Evolutionary conservation across 2,329 filamentous ascomycete species (phyloP).

Genomic region (Penicillium rolfsii): DNA sequence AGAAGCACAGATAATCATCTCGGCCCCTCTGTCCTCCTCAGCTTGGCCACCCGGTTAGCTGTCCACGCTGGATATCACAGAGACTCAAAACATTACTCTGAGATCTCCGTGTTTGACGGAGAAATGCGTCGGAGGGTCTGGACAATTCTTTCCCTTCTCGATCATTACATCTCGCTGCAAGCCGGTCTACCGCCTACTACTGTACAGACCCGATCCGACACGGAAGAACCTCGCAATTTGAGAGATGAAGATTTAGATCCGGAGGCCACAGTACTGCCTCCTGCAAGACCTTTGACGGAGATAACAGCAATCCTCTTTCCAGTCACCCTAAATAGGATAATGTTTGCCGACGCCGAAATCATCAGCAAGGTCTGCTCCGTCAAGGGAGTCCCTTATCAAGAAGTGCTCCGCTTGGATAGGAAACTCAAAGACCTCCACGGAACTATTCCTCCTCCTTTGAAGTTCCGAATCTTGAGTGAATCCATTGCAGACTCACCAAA

Average conservation of each 20-base stretch:
- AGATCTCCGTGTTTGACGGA: slow-evolving; percentile 58
- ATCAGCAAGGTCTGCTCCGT: slow-evolving; percentile 20
- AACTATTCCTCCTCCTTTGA: slow-evolving; percentile 12
- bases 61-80: slow-evolving; percentile 64
- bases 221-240: slow-evolving; percentile 58
- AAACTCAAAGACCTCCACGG: slow-evolving; percentile 29
- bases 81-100: slow-evolving; percentile 55
- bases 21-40: slow-evolving; percentile 57
- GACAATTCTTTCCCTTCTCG: slow-evolving; percentile 53
- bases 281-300: slow-evolving; percentile 54
- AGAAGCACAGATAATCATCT: slow-evolving; percentile 40
- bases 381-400: slow-evolving; percentile 6
- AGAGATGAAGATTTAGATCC: slow-evolving; percentile 62
- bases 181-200: slow-evolving; percentile 65
- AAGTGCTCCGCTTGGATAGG: slow-evolving; percentile 33
- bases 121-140: slow-evolving; percentile 53
- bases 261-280: slow-evolving; percentile 53
- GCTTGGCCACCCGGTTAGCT: slow-evolving; percentile 58
- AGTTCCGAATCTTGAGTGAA: slow-evolving; percentile 22
- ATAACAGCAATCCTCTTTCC: slow-evolving; percentile 50
- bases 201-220: slow-evolving; percentile 60
- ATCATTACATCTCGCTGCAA: slow-evolving; percentile 63
- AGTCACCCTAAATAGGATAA: slow-evolving; percentile 36
- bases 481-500: slow-evolving; percentile 25
- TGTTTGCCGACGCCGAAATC: slow-evolving; percentile 36